Percentiles rank a stretch among this genome's conserved stretches.
These are phyloP conservation scores for Biancaea sappan DNA, from an alignment of 306 rosid species.

Conservation along the genomic window DNA sequence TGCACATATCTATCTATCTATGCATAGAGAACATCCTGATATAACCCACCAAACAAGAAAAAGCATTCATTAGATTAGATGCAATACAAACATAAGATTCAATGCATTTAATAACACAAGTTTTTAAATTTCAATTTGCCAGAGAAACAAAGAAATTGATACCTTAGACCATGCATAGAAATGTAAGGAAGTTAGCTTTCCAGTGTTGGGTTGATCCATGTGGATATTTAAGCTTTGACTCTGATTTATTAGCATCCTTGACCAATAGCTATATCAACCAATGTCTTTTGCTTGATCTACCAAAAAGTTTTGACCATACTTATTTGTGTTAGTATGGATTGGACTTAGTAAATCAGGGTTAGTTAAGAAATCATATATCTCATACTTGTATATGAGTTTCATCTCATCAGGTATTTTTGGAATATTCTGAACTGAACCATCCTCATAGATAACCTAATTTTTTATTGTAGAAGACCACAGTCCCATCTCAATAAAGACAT, in stretches of 20 bases:
- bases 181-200: conserved; percentile 87
- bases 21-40: too few relatives aligned
- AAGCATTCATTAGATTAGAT: too few relatives aligned
- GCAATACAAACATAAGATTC: too few relatives aligned
- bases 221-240: conserved; percentile 93
- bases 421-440: conserved; percentile 76
- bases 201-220: conserved; percentile 90
- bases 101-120: too few relatives aligned
- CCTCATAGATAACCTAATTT: conserved; percentile 69
- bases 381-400: conserved; percentile 79
- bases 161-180: conserved; percentile 96
- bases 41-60: too few relatives aligned
- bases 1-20: too few relatives aligned
- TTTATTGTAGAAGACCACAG: conserved; percentile 78
- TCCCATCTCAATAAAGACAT: conserved; percentile 90
- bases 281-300: conserved; percentile 92
- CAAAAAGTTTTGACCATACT: conserved; percentile 73
- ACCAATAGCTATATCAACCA: conserved; percentile 93
- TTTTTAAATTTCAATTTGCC: too few relatives aligned
- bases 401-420: conserved; percentile 68
- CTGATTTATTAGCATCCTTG: conserved; percentile 89
- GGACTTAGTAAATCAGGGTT: too few relatives aligned
- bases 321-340: conserved; percentile 35
- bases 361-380: neutral
- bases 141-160: neutral